Conservation (phyloP, 148 eudicot species). For the Arctostaphylos glauca region DNA sequence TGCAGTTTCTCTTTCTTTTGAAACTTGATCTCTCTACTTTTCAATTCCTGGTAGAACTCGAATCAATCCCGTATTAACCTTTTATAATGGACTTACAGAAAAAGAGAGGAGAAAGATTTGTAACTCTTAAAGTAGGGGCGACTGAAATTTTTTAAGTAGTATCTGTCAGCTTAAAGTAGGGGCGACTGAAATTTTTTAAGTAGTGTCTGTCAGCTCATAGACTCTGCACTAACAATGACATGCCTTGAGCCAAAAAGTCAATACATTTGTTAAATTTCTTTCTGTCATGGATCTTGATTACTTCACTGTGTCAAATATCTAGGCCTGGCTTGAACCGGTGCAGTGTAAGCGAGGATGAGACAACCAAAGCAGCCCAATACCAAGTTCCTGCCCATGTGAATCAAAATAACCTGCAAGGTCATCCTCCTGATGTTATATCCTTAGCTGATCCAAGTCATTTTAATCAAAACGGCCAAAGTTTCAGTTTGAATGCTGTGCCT, state of each 20-base stretch:
- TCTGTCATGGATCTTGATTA: conserved; percentile 8
- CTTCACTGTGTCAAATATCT: conserved; percentile 13
- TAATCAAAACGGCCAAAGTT: conserved; percentile 19
- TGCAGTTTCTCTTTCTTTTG: conserved; percentile 6
- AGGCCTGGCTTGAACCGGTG: conserved; percentile 93
- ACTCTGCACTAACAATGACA: neutral
- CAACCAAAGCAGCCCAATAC: conserved; percentile 53
- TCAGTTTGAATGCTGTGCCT: conserved; percentile 21
- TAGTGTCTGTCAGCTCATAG: neutral
- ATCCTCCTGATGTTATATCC: conserved; percentile 32
- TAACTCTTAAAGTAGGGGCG: neutral
- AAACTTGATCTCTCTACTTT: neutral
- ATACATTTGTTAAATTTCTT: neutral
- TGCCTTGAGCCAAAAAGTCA: neutral
- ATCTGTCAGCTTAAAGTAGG: neutral
- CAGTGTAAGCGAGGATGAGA: conserved; percentile 67
- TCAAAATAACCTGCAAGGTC: conserved; percentile 33
- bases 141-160: neutral
- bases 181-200: neutral
- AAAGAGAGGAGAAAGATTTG: neutral
- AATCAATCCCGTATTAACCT: neutral
- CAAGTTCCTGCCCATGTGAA: conserved; percentile 37
- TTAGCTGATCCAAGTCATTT: conserved; percentile 31
- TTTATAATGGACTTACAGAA: neutral
- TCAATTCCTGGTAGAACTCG: neutral